Evolutionary conservation across 768 basidiomycete genomes (phyloP).

Genomic region (Rhodosporidiobolus sp.): DNA sequence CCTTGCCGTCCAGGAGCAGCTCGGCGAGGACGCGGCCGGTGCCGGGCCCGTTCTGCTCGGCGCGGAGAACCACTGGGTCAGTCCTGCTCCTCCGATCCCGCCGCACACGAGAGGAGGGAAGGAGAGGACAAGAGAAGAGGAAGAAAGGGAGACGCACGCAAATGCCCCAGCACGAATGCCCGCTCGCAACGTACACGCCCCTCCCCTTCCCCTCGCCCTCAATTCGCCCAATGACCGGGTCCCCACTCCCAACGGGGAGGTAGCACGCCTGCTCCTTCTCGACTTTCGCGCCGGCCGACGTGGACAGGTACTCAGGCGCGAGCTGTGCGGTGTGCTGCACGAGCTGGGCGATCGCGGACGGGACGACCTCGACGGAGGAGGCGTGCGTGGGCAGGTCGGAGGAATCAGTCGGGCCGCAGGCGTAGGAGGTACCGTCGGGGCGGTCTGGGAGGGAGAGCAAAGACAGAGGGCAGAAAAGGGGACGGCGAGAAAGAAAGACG

Average conservation of each 20-base stretch:
- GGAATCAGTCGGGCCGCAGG: constrained; percentile 76
- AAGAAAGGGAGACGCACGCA: constrained; percentile 54
- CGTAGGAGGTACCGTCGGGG: constrained; percentile 56
- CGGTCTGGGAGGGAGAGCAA: constrained; percentile 24
- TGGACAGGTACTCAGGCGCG: constrained; percentile 44
- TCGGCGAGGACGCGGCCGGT: constrained; percentile 72
- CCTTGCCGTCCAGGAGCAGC: constrained; percentile 65
- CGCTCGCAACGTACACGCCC: constrained; percentile 69
- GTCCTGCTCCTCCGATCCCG: not conserved
- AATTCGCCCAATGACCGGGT: constrained; percentile 71
- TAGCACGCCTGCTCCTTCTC: constrained; percentile 70
- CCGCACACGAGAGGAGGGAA: too few species aligned
- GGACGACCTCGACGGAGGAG: constrained; percentile 66
- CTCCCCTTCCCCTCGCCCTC: constrained; percentile 41
- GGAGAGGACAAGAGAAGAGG: constrained; percentile 41
- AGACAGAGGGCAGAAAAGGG: not conserved
- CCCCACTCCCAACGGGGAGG: constrained; percentile 64
- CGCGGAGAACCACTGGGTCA: not conserved
- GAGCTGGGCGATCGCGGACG: constrained; percentile 57
- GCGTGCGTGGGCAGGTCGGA: constrained; percentile 65
- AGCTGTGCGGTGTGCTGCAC: constrained; percentile 47
- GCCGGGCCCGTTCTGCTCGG: constrained; percentile 61
- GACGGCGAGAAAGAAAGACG: too few species aligned
- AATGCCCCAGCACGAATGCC: constrained; percentile 60
- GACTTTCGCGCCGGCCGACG: constrained; percentile 50